phyloP scores from a whole-genome alignment of 768 basidiomycete genomes.

The Russula lepida region DNA sequence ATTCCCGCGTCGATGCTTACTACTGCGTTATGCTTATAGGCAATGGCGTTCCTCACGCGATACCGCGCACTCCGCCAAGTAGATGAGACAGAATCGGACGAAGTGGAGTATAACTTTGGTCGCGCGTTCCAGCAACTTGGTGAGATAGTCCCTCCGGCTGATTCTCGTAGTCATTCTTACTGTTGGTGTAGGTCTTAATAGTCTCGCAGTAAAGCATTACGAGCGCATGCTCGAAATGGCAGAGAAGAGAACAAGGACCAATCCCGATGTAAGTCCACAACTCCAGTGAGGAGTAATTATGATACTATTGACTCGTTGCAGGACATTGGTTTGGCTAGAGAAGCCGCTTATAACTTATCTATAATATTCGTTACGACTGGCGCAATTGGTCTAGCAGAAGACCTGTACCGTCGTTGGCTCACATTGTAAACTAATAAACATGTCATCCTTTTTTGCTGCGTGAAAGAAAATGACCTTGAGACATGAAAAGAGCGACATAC shows the following conservation, averaged over 20 bases:
- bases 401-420: constrained; percentile 73
- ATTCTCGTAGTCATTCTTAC: not conserved
- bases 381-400: constrained; percentile 59
- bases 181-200: constrained; percentile 51
- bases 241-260: constrained; percentile 33
- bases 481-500: not conserved
- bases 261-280: constrained; percentile 28
- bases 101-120: constrained; percentile 92
- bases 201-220: constrained; percentile 81
- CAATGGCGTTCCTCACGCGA: constrained; percentile 72
- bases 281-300: not conserved
- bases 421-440: constrained; percentile 35
- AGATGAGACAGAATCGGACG: constrained; percentile 41
- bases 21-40: constrained; percentile 35
- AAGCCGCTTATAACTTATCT: constrained; percentile 85
- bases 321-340: constrained; percentile 49
- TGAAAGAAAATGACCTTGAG: not conserved
- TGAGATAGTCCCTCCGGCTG: constrained; percentile 28
- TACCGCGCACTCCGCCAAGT: constrained; percentile 61
- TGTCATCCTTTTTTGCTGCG: not conserved
- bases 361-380: constrained; percentile 76
- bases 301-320: constrained; percentile 23
- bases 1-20: not conserved
- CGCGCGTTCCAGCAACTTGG: constrained; percentile 91
- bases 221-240: constrained; percentile 61